Evolutionary conservation across 169 alveolate species (phyloP), one percentile per base, ranked within the genome.

Genomic region (Plasmodium berghei): DNA sequence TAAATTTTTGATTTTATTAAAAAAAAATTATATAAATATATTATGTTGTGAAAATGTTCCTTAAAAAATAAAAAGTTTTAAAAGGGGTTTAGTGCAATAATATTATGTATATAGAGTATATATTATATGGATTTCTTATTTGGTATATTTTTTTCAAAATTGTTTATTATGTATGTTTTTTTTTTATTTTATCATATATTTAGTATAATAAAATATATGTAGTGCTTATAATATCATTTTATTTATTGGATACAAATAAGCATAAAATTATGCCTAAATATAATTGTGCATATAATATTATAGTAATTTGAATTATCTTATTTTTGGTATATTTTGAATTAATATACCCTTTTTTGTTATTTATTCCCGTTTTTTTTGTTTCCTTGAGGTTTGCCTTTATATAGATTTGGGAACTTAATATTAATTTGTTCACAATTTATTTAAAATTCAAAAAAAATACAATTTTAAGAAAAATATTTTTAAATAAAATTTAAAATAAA

Each of bases 21-120:
- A 64, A 64, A 64, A 24, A 26, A 2, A 64, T 12, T 16, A n/a
- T n/a, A 10, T 64, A 28, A 48, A 18, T 22, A 14, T 52, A 45
- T 16, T 18, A 45, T 16, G 49, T 1, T 5, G 20, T 69, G 46
- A 34, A 45, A 18, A 49, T 69, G 49, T 46, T 69, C 10, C 24
- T 3, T n/a, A 42, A 64, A 64, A 66, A 69, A 69, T 46, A 69
- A 48, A 69, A 69, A 48, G 77, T 48, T 48, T 69, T 69, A 16
- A 48, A 69, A 69, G 77, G 77, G 77, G 77, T 69, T 46, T 10
- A 49, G 42, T 34, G 42, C 42, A 9, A 45, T 69, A 26, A 9
- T 2, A 69, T 48, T 46, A 18, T 22, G 16, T 1, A 24, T 24
- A 24, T 24, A 26, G 55, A 26, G 77, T 48, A 24, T 46, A 20